phyloP scores from a whole-genome alignment of 768 basidiomycete genomes.

The Termitomyces sp. region DNA sequence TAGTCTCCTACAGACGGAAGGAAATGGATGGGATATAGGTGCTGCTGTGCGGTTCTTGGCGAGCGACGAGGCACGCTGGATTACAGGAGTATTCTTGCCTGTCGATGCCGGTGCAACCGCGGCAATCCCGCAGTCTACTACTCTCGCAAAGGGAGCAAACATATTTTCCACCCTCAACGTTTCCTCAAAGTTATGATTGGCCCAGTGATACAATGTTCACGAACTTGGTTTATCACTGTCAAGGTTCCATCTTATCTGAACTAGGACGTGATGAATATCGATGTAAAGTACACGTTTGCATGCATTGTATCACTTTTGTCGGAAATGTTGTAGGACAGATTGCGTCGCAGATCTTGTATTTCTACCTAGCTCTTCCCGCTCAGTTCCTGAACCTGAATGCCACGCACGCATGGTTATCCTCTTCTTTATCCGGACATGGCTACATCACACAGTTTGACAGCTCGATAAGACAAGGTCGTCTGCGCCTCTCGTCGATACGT shows the following conservation, averaged over 20 bases:
- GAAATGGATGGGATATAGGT: conserved; percentile 38
- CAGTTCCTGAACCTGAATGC: too few species aligned
- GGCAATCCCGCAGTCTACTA: conserved; percentile 14
- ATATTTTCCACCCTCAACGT: conserved; percentile 1
- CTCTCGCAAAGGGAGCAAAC: conserved; percentile 1
- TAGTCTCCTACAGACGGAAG: conserved; percentile 34
- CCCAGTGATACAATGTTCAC: neutral
- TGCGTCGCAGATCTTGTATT: too few species aligned
- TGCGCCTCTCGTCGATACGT: neutral
- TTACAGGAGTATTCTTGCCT: conserved; percentile 32
- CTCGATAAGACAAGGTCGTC: neutral
- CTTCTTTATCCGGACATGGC: too few species aligned
- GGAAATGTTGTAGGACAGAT: neutral
- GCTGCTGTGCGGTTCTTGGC: conserved; percentile 33
- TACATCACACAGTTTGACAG: too few species aligned
- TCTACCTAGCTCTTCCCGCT: too few species aligned
- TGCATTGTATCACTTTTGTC: neutral
- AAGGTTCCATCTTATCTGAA: neutral
- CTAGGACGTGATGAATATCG: neutral
- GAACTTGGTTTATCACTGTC: neutral
- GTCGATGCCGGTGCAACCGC: conserved; percentile 37
- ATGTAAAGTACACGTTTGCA: neutral
- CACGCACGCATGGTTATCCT: too few species aligned
- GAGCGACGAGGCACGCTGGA: conserved; percentile 37
- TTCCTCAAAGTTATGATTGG: neutral